A percentile compares a stretch with the other conserved stretches of the same genome.
These are phyloP conservation scores for Colletotrichum theobromicola DNA, from an alignment of 2,329 filamentous ascomycete genomes.

Conservation along the genomic window DNA sequence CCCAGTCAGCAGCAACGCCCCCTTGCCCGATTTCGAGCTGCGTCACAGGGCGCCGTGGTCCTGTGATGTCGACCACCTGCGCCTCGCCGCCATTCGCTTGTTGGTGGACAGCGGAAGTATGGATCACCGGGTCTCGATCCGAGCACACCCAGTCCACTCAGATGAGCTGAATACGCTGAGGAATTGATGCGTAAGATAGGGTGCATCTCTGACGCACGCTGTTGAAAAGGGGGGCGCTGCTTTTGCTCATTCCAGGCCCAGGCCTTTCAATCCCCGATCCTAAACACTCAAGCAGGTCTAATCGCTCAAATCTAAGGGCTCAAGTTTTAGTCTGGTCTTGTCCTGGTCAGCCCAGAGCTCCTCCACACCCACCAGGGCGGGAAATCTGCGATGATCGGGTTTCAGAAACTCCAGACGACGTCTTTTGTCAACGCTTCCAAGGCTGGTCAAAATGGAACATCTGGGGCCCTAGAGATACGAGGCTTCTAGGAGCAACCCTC, in stretches of 20 bases:
- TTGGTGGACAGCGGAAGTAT: constrained; percentile 1
- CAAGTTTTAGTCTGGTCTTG: background rate
- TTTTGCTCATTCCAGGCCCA: background rate
- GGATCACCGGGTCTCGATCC: constrained; percentile 8
- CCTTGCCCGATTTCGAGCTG: constrained; percentile 5
- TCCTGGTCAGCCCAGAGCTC: background rate
- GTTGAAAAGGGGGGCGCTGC: background rate
- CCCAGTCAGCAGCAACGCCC: background rate
- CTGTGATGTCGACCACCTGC: constrained; percentile 20
- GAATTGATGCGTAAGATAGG: constrained; percentile 11
- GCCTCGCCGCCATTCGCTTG: constrained; percentile 10
- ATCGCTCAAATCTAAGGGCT: background rate
- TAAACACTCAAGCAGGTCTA: background rate
- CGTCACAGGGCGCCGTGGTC: constrained; percentile 17
- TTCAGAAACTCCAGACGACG: constrained; percentile 13
- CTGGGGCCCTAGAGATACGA: background rate
- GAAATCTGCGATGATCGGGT: constrained; percentile 18
- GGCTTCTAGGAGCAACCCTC: background rate
- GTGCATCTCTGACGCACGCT: background rate
- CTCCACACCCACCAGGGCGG: constrained; percentile 6
- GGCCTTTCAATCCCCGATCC: background rate
- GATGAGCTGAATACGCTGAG: constrained; percentile 2
- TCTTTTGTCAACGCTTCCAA: background rate
- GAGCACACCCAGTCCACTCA: background rate
- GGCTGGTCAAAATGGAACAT: background rate